Base-by-base conservation (phyloP, 176 grass and related monocot species). In the Avena insularis region DNA sequence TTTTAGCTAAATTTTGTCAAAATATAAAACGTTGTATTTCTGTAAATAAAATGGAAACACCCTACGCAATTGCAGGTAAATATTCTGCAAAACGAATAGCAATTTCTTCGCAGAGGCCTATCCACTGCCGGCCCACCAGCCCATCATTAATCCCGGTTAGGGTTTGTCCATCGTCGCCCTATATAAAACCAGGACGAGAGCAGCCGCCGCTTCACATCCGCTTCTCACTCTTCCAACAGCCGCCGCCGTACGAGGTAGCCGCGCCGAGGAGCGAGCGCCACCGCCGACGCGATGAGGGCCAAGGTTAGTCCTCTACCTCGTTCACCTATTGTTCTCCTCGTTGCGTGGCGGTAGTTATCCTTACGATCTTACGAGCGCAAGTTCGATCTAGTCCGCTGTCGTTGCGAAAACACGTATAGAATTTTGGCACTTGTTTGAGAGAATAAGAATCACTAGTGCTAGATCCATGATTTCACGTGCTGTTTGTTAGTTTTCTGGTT, bases 261-360 rank as follows among this genome's bases (percentile, higher is more conserved):
- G 67, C 16, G 33, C 16, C 33, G 67, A 19, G 63, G 59, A 21
- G 21, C 3, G 59, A 76, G 77, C 65, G 20, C 67, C 9, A 38
- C 14, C 31, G 4, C 65, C 56, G 69, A 59, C 78, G 70, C 70
- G 69, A 90, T 90, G 88, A 90, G 88, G 88, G 88, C 88, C 60
- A 90, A 90, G 88, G 88, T 90, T 50, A 82, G 25, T 35, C 1
- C 9, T 7, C 8, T 12, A 56, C 8, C 3, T 12, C 12, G 11
- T 9, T 55, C 9, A 8, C 62, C 5, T 4, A 1, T 19, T 20
- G 14, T 55, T 77, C 21, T 48, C 8, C 12, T 27, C 21, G 6
- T 56, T 31, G 8, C 13, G n/a, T 31, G n/a, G 6, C 31, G 6
- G 13, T 70, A 70, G 66, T 1, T 40, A 40, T 38, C 31, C 66